Conservation (phyloP, 495 filamentous ascomycete genomes). For the Neurospora sp. region DNA sequence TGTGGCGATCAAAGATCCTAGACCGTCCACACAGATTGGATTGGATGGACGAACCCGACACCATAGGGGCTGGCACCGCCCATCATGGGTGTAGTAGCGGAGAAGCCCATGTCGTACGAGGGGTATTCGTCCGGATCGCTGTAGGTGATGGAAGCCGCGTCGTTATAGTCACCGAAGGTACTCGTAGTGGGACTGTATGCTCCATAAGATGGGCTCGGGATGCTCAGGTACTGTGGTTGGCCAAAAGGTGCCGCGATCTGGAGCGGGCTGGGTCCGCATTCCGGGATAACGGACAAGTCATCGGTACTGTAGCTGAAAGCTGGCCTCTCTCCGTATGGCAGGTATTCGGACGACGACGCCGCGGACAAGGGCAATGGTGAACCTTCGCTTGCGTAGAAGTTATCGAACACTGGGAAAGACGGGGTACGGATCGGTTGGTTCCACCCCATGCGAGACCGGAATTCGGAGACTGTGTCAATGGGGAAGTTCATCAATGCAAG, state of each 20-base stretch:
- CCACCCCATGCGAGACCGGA: conserved; percentile 54
- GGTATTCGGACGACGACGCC: conserved; percentile 23
- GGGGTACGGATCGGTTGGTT: conserved; percentile 39
- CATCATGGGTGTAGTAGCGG: conserved; percentile 26
- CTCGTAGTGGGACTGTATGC: conserved; percentile 46
- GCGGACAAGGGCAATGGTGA: conserved; percentile 27
- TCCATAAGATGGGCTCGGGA: conserved; percentile 44
- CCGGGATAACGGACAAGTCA: conserved; percentile 33
- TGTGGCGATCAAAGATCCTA: conserved; percentile 28
- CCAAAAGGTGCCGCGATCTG: conserved; percentile 38
- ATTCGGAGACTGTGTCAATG: conserved; percentile 49
- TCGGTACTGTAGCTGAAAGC: conserved; percentile 50
- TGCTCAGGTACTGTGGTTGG: conserved; percentile 42
- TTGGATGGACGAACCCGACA: conserved; percentile 46
- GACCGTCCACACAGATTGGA: conserved; percentile 39
- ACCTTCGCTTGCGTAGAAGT: conserved; percentile 33
- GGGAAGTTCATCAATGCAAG: conserved; percentile 52
- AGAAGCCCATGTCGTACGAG: conserved; percentile 28
- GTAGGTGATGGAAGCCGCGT: conserved; percentile 39
- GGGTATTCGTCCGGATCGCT: conserved; percentile 43
- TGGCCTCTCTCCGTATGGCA: conserved; percentile 37
- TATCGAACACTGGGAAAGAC: conserved; percentile 43
- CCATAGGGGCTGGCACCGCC: conserved; percentile 36
- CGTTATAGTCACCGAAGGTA: conserved; percentile 42
- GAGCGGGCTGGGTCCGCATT: conserved; percentile 37